Evolutionary conservation across 1,139 yeast species (phyloP).

Genomic region (Hemisphaericaspora lyxosophila): DNA sequence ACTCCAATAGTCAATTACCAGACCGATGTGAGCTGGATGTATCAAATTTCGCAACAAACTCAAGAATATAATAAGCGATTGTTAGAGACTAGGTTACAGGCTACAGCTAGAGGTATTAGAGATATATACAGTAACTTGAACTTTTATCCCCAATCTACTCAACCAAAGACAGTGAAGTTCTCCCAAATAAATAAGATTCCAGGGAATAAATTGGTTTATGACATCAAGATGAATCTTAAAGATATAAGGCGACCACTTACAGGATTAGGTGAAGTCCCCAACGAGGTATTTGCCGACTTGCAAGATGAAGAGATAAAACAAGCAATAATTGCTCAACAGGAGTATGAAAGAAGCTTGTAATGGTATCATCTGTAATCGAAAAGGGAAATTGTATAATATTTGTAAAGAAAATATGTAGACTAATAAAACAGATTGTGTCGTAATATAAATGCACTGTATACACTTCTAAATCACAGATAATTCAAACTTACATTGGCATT

Average conservation of each 20-base stretch:
- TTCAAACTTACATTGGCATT: too few species aligned
- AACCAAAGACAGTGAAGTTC: constrained; percentile 47
- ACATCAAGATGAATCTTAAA: constrained; percentile 32
- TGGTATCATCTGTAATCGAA: too few species aligned
- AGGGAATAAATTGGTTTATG: constrained; percentile 37
- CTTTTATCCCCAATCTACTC: constrained; percentile 74
- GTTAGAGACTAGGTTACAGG: constrained; percentile 57
- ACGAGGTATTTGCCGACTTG: constrained; percentile 55
- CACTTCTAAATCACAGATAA: too few species aligned
- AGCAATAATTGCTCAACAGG: constrained; percentile 69
- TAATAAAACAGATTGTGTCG: too few species aligned
- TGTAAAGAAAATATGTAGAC: constrained; percentile 8
- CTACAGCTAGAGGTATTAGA: constrained; percentile 58
- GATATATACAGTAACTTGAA: constrained; percentile 82
- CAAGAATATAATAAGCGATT: constrained; percentile 66
- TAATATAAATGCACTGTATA: too few species aligned
- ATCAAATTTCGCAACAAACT: constrained; percentile 78
- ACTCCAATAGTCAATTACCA: constrained; percentile 45
- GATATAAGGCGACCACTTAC: constrained; percentile 45
- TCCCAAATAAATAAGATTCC: constrained; percentile 17
- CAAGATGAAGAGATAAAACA: constrained; percentile 52
- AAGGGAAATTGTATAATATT: constrained; percentile 6
- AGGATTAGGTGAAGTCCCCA: constrained; percentile 61
- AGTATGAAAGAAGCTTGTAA: constrained; percentile 39
- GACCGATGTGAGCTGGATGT: constrained; percentile 81